Percentiles rank a stretch among this genome's conserved stretches.
These are phyloP conservation scores for Mesembryanthemum crystallinum DNA, from an alignment of 148 eudicot species.

Conservation along the genomic window DNA sequence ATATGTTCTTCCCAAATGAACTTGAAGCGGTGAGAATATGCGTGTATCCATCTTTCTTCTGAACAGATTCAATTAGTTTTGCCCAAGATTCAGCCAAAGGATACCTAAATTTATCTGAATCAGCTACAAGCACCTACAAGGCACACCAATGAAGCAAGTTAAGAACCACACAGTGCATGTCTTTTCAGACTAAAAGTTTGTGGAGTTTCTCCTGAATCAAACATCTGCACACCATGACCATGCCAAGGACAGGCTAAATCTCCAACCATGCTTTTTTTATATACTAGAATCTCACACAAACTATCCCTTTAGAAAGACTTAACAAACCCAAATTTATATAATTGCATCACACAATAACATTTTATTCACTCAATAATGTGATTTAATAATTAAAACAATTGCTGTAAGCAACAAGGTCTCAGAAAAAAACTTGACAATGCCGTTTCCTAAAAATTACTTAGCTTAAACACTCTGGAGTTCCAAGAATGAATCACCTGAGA, in stretches of 20 bases:
- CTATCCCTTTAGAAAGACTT: background rate
- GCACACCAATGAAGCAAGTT: slow-evolving; percentile 12
- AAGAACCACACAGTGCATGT: slow-evolving; percentile 8
- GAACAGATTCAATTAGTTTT: slow-evolving; percentile 62
- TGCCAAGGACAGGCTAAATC: background rate
- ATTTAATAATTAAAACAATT: background rate
- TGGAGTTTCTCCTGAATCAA: slow-evolving; percentile 4
- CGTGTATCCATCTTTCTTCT: slow-evolving; percentile 63
- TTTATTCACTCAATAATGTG: too few species aligned
- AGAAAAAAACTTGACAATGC: background rate
- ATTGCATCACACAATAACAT: background rate
- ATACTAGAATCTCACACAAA: background rate
- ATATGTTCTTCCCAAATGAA: slow-evolving; percentile 87
- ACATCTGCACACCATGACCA: background rate
- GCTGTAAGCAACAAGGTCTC: background rate
- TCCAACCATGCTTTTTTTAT: too few species aligned
- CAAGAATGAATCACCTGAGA: slow-evolving; percentile 52
- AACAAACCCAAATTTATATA: background rate
- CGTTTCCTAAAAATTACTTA: background rate
- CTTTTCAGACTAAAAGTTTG: background rate
- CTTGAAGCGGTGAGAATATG: slow-evolving; percentile 76
- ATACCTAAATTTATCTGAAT: slow-evolving; percentile 69
- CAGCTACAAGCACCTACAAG: slow-evolving; percentile 76
- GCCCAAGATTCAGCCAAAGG: slow-evolving; percentile 98
- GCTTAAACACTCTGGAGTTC: background rate